Evolutionary conservation across 352 stramenopile genomes (phyloP).

Genomic region (Pythium insidiosum): DNA sequence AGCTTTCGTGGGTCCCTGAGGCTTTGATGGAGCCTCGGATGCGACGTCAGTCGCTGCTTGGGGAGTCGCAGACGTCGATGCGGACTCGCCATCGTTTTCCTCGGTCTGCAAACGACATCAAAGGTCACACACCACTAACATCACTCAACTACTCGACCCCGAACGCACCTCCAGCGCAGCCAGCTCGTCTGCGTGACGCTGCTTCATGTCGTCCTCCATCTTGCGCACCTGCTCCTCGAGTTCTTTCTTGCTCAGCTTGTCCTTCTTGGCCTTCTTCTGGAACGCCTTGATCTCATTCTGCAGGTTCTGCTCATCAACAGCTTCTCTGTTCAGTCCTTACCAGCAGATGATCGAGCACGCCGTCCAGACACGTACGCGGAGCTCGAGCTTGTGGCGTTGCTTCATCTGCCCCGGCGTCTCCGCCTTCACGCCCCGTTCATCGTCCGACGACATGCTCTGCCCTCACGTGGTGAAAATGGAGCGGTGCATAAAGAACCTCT

Average conservation of each 20-base stretch:
- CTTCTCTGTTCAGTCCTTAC: background rate
- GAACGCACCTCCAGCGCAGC: conserved; percentile 17
- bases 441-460: conserved; percentile 13
- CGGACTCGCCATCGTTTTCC: conserved; percentile 7
- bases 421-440: conserved; percentile 23
- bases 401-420: conserved; percentile 78
- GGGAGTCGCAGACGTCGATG: background rate
- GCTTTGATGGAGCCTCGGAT: conserved; percentile 8
- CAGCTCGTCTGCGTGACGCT: conserved; percentile 49
- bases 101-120: conserved; percentile 3
- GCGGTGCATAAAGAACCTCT: too few relatives aligned
- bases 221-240: conserved; percentile 39
- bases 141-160: background rate
- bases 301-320: conserved; percentile 31
- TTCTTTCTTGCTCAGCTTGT: conserved; percentile 72
- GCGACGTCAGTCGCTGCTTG: conserved; percentile 1
- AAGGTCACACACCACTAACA: background rate
- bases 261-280: conserved; percentile 84
- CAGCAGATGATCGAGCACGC: background rate
- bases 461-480: too few relatives aligned
- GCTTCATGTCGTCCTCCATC: conserved; percentile 52
- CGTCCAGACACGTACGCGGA: conserved; percentile 35
- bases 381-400: conserved; percentile 83
- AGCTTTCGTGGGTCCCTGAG: conserved; percentile 47
- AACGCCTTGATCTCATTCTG: conserved; percentile 74